Conservation (phyloP, 495 filamentous ascomycete species). For the Daldinia childiae region DNA sequence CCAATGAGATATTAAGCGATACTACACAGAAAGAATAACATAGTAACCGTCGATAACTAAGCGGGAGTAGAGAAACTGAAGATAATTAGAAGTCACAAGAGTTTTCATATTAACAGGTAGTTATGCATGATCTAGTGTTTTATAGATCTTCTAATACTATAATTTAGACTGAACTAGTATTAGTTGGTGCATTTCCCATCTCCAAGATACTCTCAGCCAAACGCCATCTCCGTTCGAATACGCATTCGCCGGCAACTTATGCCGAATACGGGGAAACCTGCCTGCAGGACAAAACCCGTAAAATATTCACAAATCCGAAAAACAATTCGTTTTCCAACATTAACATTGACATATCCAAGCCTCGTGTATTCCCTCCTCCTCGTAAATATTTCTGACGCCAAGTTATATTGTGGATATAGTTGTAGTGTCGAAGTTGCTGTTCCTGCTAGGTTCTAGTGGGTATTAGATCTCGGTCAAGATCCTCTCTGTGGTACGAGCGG, state of each 20-base stretch:
- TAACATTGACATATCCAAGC: background rate
- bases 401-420: background rate
- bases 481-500: background rate
- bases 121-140: background rate
- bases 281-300: constrained; percentile 34
- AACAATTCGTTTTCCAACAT: too few species aligned
- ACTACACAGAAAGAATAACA: background rate
- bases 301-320: constrained; percentile 15
- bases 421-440: background rate
- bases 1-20: background rate
- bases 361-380: background rate
- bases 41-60: background rate
- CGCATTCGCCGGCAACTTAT: constrained; percentile 27
- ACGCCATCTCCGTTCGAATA: background rate
- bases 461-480: background rate
- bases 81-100: background rate
- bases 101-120: background rate
- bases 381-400: background rate
- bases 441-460: background rate
- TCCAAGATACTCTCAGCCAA: background rate
- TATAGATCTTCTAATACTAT: background rate
- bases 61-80: background rate
- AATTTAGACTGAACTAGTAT: background rate
- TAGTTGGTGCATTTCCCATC: background rate
- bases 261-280: constrained; percentile 36